Base-by-base conservation (phyloP, 805 yeast genomes). In the Lachancea lanzarotensis region DNA sequence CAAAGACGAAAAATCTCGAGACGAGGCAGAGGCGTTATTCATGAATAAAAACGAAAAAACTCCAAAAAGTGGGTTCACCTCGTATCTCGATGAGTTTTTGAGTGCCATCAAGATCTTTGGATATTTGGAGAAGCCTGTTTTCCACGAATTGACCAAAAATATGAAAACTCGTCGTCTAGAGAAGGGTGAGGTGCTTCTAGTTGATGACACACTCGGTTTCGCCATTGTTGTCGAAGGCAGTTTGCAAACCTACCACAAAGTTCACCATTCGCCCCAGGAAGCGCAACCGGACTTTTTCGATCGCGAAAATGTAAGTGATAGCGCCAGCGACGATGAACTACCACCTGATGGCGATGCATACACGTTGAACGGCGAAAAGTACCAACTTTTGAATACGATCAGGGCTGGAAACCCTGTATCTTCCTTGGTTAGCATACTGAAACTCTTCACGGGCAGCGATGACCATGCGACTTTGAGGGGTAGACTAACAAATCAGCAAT, bases 51-150 rank as follows among this genome's bases (percentile, higher is more conserved):
- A 27, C 12, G 38, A 38, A 12, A n/a, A 10, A 5, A 5, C 26
- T 3, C 26, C 31, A 20, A 41, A 49, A 29, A 50, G 50, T n/a
- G 45, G 52, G 15, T 65, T 76, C 37, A 67, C 83, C 1, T 81
- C 85, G 38, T 90, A 88, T 57, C 68, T 91, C 42, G 96, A 91
- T 61, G 95, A 90, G 60, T 91, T 91, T 55, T 67, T 91, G 38
- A 77, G 86, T 41, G 98, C 96, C 2, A 86, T 93, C 51, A 89
- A 88, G 64, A 84, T 93, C 6, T 93, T 91, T 68, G 98, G 98
- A 2, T 91, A 91, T 62, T 71, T 91, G 40, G 98, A 91, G 52
- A 75, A 82, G 49, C 84, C 86, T 2, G 96, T 91, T 1, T 90
- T 91, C 63, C 95, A 90, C 59, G 98, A 90, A 56, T 73, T 91